phyloP scores from a whole-genome alignment of 1,284 basidiomycete genomes.

The Stygiomarasmius scandens region DNA sequence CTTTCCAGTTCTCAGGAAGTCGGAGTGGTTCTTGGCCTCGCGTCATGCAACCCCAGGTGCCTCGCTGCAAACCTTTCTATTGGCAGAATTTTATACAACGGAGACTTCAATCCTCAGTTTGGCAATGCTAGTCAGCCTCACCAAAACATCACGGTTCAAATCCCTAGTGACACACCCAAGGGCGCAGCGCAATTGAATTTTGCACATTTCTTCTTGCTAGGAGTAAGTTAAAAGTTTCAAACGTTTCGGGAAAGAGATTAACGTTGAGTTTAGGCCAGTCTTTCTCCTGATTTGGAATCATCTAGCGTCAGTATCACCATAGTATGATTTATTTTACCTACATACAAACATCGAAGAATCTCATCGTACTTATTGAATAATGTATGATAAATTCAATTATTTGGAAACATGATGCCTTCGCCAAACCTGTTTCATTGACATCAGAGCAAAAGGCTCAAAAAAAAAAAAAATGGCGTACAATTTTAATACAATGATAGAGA shows the following conservation, averaged over 20 bases:
- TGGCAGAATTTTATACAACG: conserved; percentile 7
- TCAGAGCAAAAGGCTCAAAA: too few species aligned
- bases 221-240: conserved; percentile 1
- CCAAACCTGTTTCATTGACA: too few species aligned
- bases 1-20: conserved; percentile 5
- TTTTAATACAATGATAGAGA: too few species aligned
- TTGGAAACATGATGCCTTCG: too few species aligned
- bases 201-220: conserved; percentile 4
- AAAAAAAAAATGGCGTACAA: too few species aligned
- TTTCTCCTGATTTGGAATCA: background rate
- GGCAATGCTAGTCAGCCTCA: conserved; percentile 1
- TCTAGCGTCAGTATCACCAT: background rate
- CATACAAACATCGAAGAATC: too few species aligned
- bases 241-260: background rate
- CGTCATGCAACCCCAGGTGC: background rate
- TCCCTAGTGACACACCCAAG: conserved; percentile 5
- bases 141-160: conserved; percentile 4
- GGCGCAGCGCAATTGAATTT: conserved; percentile 5
- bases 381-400: too few species aligned
- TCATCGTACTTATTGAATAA: too few species aligned
- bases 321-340: too few species aligned
- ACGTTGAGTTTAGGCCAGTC: background rate
- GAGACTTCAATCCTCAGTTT: conserved; percentile 10
- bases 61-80: background rate
- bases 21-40: conserved; percentile 5